These are phyloP conservation scores for Strobilomyces echinocephalus DNA, from an alignment of 768 basidiomycete genomes.

Conservation along the genomic window DNA sequence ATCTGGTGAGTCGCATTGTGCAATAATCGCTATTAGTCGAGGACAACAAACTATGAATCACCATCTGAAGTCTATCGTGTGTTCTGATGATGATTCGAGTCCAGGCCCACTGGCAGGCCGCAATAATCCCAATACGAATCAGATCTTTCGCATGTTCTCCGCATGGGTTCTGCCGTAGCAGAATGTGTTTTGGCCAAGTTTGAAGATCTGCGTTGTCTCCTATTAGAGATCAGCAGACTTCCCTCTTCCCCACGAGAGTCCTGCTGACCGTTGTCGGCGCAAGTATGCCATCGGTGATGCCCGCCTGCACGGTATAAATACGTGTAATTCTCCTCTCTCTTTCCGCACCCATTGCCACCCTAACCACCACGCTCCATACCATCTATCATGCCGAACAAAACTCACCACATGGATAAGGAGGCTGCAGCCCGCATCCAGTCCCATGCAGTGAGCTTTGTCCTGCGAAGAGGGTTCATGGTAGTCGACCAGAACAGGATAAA, in stretches of 20 bases:
- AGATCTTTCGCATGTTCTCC: too few relatives aligned
- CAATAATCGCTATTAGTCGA: too few relatives aligned
- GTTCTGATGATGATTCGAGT: too few relatives aligned
- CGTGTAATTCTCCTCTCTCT: not conserved
- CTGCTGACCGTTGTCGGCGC: not conserved
- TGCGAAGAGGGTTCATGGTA: not conserved
- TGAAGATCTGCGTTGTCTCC: not conserved
- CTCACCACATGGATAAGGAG: not conserved
- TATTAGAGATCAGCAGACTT: not conserved
- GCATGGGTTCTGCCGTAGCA: not conserved
- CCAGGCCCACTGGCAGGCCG: not conserved
- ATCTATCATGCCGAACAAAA: conserved; percentile 4
- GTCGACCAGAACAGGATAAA: conserved; percentile 2
- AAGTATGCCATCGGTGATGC: not conserved
- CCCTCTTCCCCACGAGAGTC: not conserved
- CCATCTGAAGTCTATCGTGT: not conserved
- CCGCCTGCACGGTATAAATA: conserved; percentile 1
- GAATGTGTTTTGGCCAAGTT: not conserved
- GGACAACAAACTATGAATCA: too few relatives aligned
- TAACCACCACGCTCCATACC: not conserved
- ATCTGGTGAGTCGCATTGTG: too few relatives aligned
- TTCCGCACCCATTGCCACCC: not conserved
- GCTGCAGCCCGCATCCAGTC: conserved; percentile 8
- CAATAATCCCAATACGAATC: not conserved
- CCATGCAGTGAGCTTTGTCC: conserved; percentile 2